Evolutionary conservation across 140 eudicot species (phyloP).

Genomic region (Stevia rebaudiana): DNA sequence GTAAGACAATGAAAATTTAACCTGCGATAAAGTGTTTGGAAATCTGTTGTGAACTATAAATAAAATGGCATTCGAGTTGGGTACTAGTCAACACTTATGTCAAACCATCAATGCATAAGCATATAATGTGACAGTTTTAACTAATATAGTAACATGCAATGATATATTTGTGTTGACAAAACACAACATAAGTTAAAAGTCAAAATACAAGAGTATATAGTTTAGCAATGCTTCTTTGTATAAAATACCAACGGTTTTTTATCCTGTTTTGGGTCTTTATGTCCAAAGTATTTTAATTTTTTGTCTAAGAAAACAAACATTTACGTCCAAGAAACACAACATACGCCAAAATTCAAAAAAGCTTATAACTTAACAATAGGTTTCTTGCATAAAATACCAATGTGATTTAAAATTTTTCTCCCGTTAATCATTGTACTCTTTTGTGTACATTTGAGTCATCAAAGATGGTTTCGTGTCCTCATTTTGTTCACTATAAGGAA

Average conservation of each 20-base stretch:
- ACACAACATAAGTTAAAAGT: neutral
- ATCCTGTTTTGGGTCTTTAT: neutral
- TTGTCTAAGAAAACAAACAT: neutral
- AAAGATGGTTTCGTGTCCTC: neutral
- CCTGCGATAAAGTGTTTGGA: neutral
- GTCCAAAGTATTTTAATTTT: neutral
- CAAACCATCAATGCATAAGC: conserved; percentile 2
- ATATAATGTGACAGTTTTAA: neutral
- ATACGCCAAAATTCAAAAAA: neutral
- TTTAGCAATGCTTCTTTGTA: neutral
- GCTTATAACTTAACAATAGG: neutral
- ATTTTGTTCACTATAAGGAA: neutral
- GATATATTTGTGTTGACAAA: neutral
- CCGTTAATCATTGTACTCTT: neutral
- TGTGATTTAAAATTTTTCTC: neutral
- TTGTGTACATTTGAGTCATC: neutral
- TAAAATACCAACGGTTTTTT: neutral
- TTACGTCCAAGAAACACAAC: neutral
- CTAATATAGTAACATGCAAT: neutral
- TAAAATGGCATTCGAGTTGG: neutral
- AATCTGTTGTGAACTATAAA: neutral
- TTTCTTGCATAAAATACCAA: neutral
- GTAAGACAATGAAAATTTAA: neutral
- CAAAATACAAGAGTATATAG: neutral
- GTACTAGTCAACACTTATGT: neutral